Conservation (phyloP, 768 basidiomycete genomes). For the Glaciozyma martinii region DNA sequence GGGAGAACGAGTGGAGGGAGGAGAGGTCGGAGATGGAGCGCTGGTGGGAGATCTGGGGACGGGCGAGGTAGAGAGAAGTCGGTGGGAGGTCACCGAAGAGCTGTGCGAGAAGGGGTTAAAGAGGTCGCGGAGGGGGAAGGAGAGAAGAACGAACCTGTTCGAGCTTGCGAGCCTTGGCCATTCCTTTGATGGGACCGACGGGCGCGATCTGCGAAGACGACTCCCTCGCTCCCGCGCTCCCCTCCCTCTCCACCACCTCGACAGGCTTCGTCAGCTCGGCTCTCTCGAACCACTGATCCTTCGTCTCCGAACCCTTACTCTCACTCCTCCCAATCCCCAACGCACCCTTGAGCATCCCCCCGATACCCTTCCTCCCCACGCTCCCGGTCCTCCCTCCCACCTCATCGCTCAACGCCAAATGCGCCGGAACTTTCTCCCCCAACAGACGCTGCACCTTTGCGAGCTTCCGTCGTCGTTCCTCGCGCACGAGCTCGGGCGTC, state of each 20-base stretch:
- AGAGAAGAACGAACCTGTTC: conserved; percentile 9
- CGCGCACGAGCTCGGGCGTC: not conserved
- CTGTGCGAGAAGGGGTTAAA: not conserved
- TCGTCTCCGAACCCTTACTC: not conserved
- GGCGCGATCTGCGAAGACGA: too few species aligned
- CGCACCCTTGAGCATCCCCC: not conserved
- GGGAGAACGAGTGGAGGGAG: not conserved
- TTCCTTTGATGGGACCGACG: too few species aligned
- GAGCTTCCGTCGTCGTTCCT: conserved; percentile 21
- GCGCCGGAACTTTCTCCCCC: conserved; percentile 22
- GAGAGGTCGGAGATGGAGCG: not conserved
- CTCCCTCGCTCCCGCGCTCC: too few species aligned
- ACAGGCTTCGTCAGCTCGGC: too few species aligned
- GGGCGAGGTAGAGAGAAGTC: conserved; percentile 10
- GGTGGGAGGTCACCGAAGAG: conserved; percentile 26
- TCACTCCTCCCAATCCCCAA: not conserved
- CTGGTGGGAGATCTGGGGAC: not conserved
- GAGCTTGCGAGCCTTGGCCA: conserved; percentile 20
- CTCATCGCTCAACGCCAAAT: not conserved
- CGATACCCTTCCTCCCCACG: not conserved
- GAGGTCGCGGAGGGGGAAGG: not conserved
- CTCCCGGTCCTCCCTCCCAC: not conserved
- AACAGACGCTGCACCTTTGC: conserved; percentile 23
- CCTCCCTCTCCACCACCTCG: too few species aligned
- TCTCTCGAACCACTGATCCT: not conserved